A percentile compares a stretch with the other conserved stretches of the same genome.
phyloP scores from a whole-genome alignment of 495 filamentous ascomycete species.

The Penicillium canescens region DNA sequence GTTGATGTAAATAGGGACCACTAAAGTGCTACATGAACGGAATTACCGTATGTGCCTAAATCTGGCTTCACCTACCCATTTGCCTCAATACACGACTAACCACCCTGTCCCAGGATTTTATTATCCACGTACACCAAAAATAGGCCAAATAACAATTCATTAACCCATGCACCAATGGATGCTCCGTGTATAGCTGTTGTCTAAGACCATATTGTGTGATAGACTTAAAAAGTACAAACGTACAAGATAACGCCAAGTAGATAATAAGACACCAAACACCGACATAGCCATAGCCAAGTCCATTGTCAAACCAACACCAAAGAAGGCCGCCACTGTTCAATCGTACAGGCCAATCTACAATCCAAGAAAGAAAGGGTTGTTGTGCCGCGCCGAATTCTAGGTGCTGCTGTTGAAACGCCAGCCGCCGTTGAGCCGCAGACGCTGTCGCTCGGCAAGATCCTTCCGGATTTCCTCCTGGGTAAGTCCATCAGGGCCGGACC shows the following conservation, averaged over 20 bases:
- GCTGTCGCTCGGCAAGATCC: conserved; percentile 78
- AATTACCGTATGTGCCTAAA: not conserved
- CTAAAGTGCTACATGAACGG: not conserved
- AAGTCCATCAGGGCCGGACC: conserved; percentile 79
- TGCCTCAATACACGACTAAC: too few species aligned
- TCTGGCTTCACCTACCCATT: too few species aligned
- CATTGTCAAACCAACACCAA: conserved; percentile 1
- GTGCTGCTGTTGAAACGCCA: conserved; percentile 63
- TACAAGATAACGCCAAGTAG: conserved; percentile 17
- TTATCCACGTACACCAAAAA: not conserved
- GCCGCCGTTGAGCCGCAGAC: conserved; percentile 77
- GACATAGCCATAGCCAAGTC: not conserved
- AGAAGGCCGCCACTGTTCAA: conserved; percentile 10
- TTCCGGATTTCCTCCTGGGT: conserved; percentile 84
- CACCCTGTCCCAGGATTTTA: not conserved
- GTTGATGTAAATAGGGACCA: conserved; percentile 20
- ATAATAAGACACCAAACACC: conserved; percentile 11
- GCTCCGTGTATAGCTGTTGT: conserved; percentile 15
- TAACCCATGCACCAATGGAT: conserved; percentile 21
- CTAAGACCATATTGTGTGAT: conserved; percentile 3
- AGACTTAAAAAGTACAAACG: conserved; percentile 7
- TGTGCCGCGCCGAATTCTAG: not conserved
- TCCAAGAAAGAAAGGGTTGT: not conserved
- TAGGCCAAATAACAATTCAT: conserved; percentile 12
- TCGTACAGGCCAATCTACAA: conserved; percentile 4